Percentiles rank a stretch among this genome's conserved stretches.
Evolutionary conservation across 768 basidiomycete genomes (phyloP).

Genomic region (Plicaturopsis crispa): DNA sequence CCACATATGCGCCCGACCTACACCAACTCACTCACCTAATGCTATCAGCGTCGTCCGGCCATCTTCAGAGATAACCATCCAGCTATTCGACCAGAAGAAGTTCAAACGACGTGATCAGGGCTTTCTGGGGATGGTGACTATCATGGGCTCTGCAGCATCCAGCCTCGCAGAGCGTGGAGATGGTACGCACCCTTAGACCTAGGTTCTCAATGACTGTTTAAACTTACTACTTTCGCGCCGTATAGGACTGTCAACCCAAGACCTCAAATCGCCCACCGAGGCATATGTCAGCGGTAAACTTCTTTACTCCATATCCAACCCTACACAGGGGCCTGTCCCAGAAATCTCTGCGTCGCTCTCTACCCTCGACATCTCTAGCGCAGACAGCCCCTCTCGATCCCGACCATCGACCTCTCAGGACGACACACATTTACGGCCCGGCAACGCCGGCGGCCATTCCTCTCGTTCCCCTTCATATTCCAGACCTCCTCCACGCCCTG

Average conservation of each 20-base stretch:
- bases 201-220: slow-evolving; percentile 5
- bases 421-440: no score
- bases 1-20: slow-evolving; percentile 8
- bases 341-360: no score
- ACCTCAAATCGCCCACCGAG: no score
- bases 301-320: no score
- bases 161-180: slow-evolving; percentile 26
- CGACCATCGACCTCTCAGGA: no score
- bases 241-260: no score
- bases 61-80: slow-evolving; percentile 71
- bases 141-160: slow-evolving; percentile 48
- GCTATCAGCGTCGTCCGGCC: slow-evolving; percentile 54
- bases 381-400: no score
- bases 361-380: no score
- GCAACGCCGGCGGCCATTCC: no score
- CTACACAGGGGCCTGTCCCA: no score
- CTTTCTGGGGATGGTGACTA: slow-evolving; percentile 52
- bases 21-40: slow-evolving; percentile 7
- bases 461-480: slow-evolving; percentile 15
- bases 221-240: slow-evolving; percentile 36
- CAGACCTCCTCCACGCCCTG: slow-evolving; percentile 18
- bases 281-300: no score
- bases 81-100: slow-evolving; percentile 87
- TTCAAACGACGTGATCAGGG: slow-evolving; percentile 86
- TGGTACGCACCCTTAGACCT: not conserved